A percentile compares a stretch with the other conserved stretches of the same genome.
Conservation (phyloP, 192 early-diverging fungal species). For the Coemansia interrupta region DNA sequence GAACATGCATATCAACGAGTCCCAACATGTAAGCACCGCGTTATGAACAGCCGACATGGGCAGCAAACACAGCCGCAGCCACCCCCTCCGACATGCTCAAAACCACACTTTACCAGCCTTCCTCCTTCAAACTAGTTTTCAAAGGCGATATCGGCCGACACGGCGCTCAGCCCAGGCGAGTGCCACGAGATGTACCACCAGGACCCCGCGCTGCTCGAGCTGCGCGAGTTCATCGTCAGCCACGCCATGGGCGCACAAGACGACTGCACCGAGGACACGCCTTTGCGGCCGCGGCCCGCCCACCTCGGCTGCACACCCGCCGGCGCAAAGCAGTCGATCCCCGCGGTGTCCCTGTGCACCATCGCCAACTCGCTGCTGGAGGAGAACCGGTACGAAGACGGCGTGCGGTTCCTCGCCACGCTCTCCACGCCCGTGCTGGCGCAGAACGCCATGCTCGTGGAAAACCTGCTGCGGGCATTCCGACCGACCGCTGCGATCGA, state of each 20-base stretch:
- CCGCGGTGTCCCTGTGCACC: conserved; percentile 23
- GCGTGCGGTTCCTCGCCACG: conserved; percentile 28
- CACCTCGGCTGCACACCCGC: too few relatives aligned
- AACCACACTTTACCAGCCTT: too few relatives aligned
- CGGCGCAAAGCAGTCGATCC: conserved; percentile 10
- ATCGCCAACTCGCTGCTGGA: conserved; percentile 37
- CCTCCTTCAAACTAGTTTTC: conserved; percentile 5
- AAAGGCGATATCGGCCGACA: neutral
- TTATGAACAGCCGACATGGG: too few relatives aligned
- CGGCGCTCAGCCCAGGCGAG: conserved; percentile 7
- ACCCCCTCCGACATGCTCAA: neutral
- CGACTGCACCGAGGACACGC: too few relatives aligned
- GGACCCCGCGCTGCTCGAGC: conserved; percentile 16
- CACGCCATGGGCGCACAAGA: neutral
- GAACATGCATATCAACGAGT: neutral
- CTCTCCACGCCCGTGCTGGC: conserved; percentile 12
- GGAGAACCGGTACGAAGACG: conserved; percentile 33
- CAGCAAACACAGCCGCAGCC: too few relatives aligned
- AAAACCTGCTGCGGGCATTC: conserved; percentile 33
- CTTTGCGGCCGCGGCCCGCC: too few relatives aligned
- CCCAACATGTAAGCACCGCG: conserved; percentile 10
- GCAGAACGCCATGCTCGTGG: conserved; percentile 16
- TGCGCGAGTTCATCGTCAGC: conserved; percentile 33
- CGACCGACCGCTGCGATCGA: conserved; percentile 31
- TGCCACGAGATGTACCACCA: conserved; percentile 23